Base-by-base conservation (phyloP, 148 eudicot species). In the Arctostaphylos glauca region DNA sequence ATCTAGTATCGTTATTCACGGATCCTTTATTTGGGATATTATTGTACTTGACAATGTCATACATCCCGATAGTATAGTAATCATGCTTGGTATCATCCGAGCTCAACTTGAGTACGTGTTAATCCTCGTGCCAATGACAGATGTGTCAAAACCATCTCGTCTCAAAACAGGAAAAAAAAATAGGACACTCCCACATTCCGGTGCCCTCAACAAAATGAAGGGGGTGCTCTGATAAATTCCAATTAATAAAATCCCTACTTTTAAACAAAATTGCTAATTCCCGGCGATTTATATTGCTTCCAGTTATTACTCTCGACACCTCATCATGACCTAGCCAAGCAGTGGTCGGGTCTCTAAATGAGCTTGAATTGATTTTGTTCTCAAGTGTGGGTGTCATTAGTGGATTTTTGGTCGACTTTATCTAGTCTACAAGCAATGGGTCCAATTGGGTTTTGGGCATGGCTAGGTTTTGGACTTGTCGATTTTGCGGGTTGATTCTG, bases 181-280 rank as follows among this genome's bases (percentile, higher is more conserved):
- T 94, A 3, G 94, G 91, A 23, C 96, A 93, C 78, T 94, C 95
- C 96, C 98, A 94, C 94, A 94, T 94, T 0, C 93, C 93, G 31
- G 91, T 87, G 4, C 74, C 64, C 9, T 82, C 43, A 2, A 83
- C 50, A 0, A 84, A 86, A 60, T 91, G 90, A 1, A 94, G 76
- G 0, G 94, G 92, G 2, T 85, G 74, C 16, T 87, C 38, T 2
- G 91, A 83, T 77, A 80, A 5, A 49, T 60, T 82, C 93, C 94
- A 94, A 18, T 68, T 15, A 3, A 85, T 78, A 85, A 94, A 94
- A 84, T 94, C 95, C 62, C 55, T 88, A n/a, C 95, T 94, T 19
- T 67, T 85, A 62, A 86, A 92, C 68, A 94, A 48, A 21, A 90
- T 19, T 0, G 89, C 90, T 50, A 85, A 3, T 38, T 92, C 94